Evolutionary conservation across 139 green algal genomes (phyloP), one percentile per base, ranked within the genome.

Genomic region (Chloropicon primus): DNA sequence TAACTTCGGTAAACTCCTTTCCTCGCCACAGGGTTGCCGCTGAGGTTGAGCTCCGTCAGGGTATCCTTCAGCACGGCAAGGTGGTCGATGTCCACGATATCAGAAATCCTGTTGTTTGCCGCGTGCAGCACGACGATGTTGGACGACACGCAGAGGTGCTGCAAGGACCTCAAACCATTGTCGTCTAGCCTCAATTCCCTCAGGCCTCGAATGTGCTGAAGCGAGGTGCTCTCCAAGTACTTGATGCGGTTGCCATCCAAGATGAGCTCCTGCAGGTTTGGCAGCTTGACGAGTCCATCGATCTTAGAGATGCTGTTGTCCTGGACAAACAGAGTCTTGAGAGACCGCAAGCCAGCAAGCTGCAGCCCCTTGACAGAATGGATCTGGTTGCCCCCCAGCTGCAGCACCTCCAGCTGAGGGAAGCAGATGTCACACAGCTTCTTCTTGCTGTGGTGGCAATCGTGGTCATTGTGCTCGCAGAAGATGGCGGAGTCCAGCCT

Each of bases 251-350:
- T 93, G 74, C 86, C 79, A 75, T 90, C 86, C 23, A 90, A 81
- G 22, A 91, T 81, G 17, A 93, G 86, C 85, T 92, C 89, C 76
- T 83, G 80, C 73, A 92, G 81, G 54, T 82, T 86, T n/a, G 74
- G 21, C 29, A 93, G 78, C 22, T 81, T 83, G 1, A 89, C 83
- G 28, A 93, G 78, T 1, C 89, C 88, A 21, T 90, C 87, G 22
- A 92, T 73, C 22, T 81, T 77, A 2, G 78, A 84, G 76, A 93
- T 84, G 73, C 89, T 87, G 81, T 93, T 93, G 76, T 84, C 88
- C 27, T 84, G 77, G 23, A 79, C 54, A 25, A 83, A 80, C 22
- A 79, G 53, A 24, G 25, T 24, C 0, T 27, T 25, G 2, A 83
- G n/a, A 21, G 62, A 53, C 21, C 2, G 41, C 2, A 79, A 27